These are phyloP conservation scores for Paramecium caudatum DNA, from an alignment of 73 alveolate genomes.

Conservation along the genomic window DNA sequence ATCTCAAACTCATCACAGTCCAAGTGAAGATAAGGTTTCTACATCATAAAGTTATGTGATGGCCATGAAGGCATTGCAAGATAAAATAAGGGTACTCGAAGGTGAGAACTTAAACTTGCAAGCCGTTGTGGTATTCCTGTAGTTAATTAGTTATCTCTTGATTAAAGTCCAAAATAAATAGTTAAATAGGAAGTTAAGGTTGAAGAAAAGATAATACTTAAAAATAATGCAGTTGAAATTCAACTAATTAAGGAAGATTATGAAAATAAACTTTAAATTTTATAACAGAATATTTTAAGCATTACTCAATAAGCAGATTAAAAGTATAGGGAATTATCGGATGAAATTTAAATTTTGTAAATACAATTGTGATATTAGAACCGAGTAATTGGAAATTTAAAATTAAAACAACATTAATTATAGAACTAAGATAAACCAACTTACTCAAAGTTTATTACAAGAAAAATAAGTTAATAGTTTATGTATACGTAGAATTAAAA, in stretches of 20 bases:
- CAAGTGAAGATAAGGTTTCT: conserved; percentile 1
- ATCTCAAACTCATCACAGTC: background rate
- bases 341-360: conserved; percentile 16
- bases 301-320: background rate
- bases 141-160: conserved; percentile 5
- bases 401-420: background rate
- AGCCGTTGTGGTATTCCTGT: background rate
- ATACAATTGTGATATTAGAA: background rate
- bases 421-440: background rate
- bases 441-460: background rate
- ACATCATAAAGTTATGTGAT: conserved; percentile 32
- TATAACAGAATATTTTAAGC: background rate
- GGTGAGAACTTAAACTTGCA: conserved; percentile 3
- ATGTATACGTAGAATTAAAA: background rate
- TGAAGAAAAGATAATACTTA: too few species aligned
- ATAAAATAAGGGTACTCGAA: background rate
- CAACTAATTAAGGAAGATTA: background rate
- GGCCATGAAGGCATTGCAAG: conserved; percentile 61
- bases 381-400: background rate
- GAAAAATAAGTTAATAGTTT: background rate
- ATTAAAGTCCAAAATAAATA: too few species aligned
- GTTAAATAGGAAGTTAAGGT: too few species aligned
- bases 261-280: background rate
- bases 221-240: background rate
- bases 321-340: background rate